These are phyloP conservation scores for Stenogyne calaminthoides DNA, from an alignment of 305 asterid genomes.

Conservation along the genomic window DNA sequence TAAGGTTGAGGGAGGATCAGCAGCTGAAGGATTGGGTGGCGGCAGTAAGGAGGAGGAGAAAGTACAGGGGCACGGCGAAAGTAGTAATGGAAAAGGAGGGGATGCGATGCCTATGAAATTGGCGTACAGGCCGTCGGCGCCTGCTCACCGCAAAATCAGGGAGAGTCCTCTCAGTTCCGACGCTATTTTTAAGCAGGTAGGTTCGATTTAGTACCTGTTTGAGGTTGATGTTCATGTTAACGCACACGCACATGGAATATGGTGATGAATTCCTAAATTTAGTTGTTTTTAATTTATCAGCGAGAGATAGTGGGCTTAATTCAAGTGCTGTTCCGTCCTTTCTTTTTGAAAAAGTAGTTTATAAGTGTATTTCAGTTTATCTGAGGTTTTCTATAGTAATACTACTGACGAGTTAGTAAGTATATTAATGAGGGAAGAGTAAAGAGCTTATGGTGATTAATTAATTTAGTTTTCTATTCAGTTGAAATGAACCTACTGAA, in stretches of 20 bases:
- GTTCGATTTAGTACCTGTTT: not conserved
- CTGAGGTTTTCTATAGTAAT: not conserved
- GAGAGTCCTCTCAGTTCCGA: constrained; percentile 98
- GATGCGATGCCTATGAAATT: constrained; percentile 44
- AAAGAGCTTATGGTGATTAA: not conserved
- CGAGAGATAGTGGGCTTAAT: not conserved
- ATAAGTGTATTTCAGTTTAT: not conserved
- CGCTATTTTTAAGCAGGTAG: constrained; percentile 87
- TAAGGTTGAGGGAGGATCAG: constrained; percentile 34
- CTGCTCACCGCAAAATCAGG: constrained; percentile 80
- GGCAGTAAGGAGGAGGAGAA: constrained; percentile 36
- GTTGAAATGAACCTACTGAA: constrained; percentile 14
- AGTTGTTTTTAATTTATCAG: not conserved
- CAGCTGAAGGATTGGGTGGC: constrained; percentile 25
- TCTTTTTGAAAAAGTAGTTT: not conserved
- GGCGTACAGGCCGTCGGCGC: constrained; percentile 75
- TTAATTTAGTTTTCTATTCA: not conserved
- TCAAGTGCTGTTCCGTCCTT: not conserved
- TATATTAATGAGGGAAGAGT: constrained; percentile 18
- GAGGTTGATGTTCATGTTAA: not conserved
- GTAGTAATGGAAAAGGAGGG: constrained; percentile 30
- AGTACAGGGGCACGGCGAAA: constrained; percentile 43
- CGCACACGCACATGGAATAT: not conserved
- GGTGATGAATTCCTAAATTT: not conserved
- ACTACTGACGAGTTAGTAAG: constrained; percentile 21